Conservation (phyloP, 2,329 filamentous ascomycete species). For the Diaporthe sp. region DNA sequence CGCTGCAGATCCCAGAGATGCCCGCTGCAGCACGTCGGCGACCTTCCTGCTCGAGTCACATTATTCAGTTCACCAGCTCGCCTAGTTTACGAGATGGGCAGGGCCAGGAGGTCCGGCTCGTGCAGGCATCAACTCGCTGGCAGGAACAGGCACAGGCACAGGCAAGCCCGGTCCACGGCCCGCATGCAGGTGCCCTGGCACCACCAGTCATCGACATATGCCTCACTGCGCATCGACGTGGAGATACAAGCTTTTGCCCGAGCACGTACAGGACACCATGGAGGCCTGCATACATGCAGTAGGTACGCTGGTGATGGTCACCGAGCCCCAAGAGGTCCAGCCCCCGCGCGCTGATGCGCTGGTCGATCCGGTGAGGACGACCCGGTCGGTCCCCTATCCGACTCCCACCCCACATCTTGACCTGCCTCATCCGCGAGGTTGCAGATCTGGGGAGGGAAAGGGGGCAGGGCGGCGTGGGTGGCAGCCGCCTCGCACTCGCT, state of each 20-base stretch:
- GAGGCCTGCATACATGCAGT: neutral
- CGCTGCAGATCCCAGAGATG: neutral
- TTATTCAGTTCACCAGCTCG: neutral
- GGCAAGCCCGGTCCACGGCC: neutral
- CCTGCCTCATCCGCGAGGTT: conserved; percentile 19
- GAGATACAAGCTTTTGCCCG: conserved; percentile 18
- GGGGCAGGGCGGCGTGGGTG: neutral
- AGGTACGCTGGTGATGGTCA: neutral
- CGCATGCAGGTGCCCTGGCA: too few species aligned
- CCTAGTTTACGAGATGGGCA: neutral
- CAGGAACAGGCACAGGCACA: neutral
- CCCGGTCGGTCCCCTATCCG: neutral
- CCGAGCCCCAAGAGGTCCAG: neutral
- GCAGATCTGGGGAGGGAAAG: conserved; percentile 15
- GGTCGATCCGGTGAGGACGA: conserved; percentile 6
- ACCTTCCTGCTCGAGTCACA: conserved; percentile 22
- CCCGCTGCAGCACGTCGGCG: neutral
- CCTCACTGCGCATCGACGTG: conserved; percentile 6
- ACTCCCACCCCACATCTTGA: neutral
- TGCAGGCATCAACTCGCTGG: conserved; percentile 7
- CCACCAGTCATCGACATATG: neutral
- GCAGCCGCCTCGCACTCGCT: conserved; percentile 29
- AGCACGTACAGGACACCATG: neutral
- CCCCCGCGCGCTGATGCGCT: conserved; percentile 9
- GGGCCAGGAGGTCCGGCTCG: neutral